Percentiles rank a stretch among this genome's conserved stretches.
phyloP scores from a whole-genome alignment of 148 eudicot species.

The Rhododendron henanense region DNA sequence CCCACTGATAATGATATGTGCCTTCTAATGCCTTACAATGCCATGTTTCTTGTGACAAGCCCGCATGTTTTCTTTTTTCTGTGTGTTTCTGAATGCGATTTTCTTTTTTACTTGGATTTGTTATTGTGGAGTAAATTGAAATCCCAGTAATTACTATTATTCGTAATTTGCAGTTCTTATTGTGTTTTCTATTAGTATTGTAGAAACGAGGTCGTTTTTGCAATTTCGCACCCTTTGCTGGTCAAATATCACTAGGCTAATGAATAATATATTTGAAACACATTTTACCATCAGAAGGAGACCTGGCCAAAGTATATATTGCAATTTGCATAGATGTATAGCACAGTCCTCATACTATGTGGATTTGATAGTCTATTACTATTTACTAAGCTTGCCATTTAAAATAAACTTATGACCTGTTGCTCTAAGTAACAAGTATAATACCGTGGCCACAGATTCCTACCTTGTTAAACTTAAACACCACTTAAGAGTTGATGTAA shows the following conservation, averaged over 20 bases:
- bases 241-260: not conserved
- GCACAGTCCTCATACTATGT: too few species aligned
- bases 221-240: not conserved
- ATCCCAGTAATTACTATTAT: not conserved
- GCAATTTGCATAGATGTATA: conserved; percentile 1
- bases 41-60: not conserved
- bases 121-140: not conserved
- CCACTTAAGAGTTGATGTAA: not conserved
- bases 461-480: not conserved
- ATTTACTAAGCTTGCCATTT: not conserved
- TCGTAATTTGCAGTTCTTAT: not conserved
- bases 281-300: not conserved
- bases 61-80: not conserved
- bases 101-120: not conserved
- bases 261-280: not conserved
- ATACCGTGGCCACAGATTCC: not conserved
- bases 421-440: not conserved
- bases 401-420: not conserved
- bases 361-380: not conserved
- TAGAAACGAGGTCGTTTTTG: not conserved
- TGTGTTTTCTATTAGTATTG: not conserved
- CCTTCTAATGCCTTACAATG: not conserved
- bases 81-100: not conserved
- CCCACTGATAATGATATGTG: not conserved
- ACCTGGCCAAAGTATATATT: not conserved